Evolutionary conservation across 1,284 basidiomycete species (phyloP).

Genomic region (Phenoliferia sp.): DNA sequence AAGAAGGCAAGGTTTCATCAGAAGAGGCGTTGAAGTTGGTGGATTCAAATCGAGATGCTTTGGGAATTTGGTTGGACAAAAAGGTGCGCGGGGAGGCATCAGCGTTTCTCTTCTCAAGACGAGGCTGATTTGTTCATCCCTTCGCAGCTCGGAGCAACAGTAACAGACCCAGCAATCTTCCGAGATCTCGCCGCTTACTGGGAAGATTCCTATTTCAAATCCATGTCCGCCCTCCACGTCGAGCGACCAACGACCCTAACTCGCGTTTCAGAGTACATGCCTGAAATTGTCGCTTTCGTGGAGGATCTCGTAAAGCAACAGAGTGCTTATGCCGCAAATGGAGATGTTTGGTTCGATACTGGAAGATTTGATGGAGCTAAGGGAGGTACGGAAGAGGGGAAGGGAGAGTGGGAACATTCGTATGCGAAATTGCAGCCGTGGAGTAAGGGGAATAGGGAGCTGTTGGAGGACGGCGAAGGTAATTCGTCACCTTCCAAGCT

Average conservation of each 20-base stretch:
- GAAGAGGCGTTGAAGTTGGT: slow-evolving; percentile 59
- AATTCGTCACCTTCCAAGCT: slow-evolving; percentile 7
- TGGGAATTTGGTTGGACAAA: slow-evolving; percentile 67
- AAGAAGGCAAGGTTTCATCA: slow-evolving; percentile 5
- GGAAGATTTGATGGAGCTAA: slow-evolving; percentile 70
- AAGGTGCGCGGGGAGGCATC: too few relatives aligned
- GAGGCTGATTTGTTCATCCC: background rate
- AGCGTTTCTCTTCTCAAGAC: background rate
- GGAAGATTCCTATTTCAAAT: slow-evolving; percentile 86
- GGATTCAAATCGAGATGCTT: slow-evolving; percentile 66
- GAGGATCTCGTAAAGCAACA: slow-evolving; percentile 82
- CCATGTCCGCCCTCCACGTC: slow-evolving; percentile 84
- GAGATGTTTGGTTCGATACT: slow-evolving; percentile 95
- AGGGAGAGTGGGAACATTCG: slow-evolving; percentile 54
- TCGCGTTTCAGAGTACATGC: slow-evolving; percentile 94
- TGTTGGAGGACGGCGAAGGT: slow-evolving; percentile 94
- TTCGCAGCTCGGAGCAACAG: slow-evolving; percentile 64
- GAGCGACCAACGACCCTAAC: slow-evolving; percentile 86
- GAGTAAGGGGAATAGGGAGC: slow-evolving; percentile 86
- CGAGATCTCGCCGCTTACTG: slow-evolving; percentile 79
- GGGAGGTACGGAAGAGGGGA: slow-evolving; percentile 39
- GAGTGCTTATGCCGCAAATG: slow-evolving; percentile 73
- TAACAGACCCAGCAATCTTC: slow-evolving; percentile 83
- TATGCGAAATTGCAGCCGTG: slow-evolving; percentile 97
- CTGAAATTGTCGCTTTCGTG: slow-evolving; percentile 88